Percentiles rank a stretch among this genome's conserved stretches.
Evolutionary conservation across 2,329 filamentous ascomycete species (phyloP).

Genomic region (Exophiala sp.): DNA sequence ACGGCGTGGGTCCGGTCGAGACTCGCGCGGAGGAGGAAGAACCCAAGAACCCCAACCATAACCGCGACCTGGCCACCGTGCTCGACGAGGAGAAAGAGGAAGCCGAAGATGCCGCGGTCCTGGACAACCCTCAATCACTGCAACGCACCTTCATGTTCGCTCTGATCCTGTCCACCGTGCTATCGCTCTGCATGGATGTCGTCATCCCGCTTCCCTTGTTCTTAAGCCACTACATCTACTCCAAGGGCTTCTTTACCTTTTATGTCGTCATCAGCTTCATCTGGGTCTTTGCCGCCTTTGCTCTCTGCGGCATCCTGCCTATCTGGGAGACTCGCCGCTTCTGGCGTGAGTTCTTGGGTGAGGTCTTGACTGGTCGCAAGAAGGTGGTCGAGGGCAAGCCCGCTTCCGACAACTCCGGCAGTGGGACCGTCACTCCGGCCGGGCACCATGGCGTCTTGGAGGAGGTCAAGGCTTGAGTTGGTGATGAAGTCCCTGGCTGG

Average conservation of each 20-base stretch:
- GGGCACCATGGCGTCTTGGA: not conserved
- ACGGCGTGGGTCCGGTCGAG: not conserved
- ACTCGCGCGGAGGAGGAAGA: not conserved
- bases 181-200: slow-evolving; percentile 67
- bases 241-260: slow-evolving; percentile 72
- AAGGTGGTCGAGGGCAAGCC: not conserved
- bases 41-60: not conserved
- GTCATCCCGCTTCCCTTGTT: slow-evolving; percentile 93
- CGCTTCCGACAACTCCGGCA: not conserved
- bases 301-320: slow-evolving; percentile 39
- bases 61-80: slow-evolving; percentile 8
- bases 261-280: slow-evolving; percentile 72
- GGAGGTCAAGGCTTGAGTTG: not conserved
- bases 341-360: slow-evolving; percentile 20
- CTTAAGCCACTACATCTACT: slow-evolving; percentile 71
- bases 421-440: not conserved
- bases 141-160: slow-evolving; percentile 42
- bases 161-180: slow-evolving; percentile 51
- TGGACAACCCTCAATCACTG: slow-evolving; percentile 32
- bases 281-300: slow-evolving; percentile 50
- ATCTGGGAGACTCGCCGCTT: slow-evolving; percentile 39
- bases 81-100: slow-evolving; percentile 30
- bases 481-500: no score
- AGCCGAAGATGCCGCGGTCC: slow-evolving; percentile 25
- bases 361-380: slow-evolving; percentile 6